A percentile compares a stretch with the other conserved stretches of the same genome.
Conservation (phyloP, 2,329 filamentous ascomycete genomes). For the Claviceps capensis region DNA sequence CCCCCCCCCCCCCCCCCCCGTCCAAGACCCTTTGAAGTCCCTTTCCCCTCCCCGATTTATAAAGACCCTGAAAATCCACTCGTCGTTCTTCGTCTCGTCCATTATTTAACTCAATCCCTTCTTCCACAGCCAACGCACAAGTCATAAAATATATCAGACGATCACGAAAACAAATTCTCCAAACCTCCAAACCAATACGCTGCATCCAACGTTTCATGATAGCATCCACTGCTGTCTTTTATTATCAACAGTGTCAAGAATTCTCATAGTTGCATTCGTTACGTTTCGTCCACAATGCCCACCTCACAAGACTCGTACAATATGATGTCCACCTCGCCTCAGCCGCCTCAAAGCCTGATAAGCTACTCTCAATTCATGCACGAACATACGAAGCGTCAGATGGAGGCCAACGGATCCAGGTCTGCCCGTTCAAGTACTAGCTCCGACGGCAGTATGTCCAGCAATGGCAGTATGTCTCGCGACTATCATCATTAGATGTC, state of each 20-base stretch:
- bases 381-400: constrained; percentile 50
- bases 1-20: too few species aligned
- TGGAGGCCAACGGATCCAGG: constrained; percentile 36
- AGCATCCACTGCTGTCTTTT: too few species aligned
- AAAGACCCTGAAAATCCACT: constrained; percentile 11
- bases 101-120: neutral
- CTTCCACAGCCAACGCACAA: neutral
- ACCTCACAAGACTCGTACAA: constrained; percentile 25
- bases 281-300: constrained; percentile 19
- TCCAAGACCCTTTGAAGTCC: too few species aligned
- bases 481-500: constrained; percentile 6
- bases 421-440: constrained; percentile 8
- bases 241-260: too few species aligned
- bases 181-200: neutral
- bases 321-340: constrained; percentile 22
- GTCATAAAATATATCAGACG: neutral
- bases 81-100: neutral
- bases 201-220: too few species aligned
- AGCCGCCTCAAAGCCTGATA: constrained; percentile 33
- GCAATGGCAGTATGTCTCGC: constrained; percentile 16
- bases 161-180: neutral
- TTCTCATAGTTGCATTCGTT: neutral
- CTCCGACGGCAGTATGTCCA: constrained; percentile 5
- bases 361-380: constrained; percentile 49
- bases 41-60: constrained; percentile 5